Conservation (phyloP, 2,329 filamentous ascomycete genomes). For the Myriosclerotinia scirpicola region DNA sequence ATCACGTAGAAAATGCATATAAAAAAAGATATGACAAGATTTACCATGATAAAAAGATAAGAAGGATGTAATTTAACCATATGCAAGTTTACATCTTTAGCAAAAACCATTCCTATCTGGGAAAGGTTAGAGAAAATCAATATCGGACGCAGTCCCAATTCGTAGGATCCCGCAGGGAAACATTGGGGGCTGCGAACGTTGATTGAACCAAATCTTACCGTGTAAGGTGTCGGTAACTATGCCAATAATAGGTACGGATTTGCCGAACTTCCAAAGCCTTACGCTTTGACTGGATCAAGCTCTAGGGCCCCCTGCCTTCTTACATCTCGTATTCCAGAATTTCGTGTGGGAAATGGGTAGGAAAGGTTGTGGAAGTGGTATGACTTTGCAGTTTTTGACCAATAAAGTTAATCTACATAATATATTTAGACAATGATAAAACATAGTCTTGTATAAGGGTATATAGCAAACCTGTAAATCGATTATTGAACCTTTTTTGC, state of each 20-base stretch:
- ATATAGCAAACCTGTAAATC: slow-evolving; percentile 35
- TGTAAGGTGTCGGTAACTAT: slow-evolving; percentile 6
- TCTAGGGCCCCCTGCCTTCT: slow-evolving; percentile 7
- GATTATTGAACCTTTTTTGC: slow-evolving; percentile 32
- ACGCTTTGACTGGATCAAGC: slow-evolving; percentile 12
- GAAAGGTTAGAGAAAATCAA: slow-evolving; percentile 8
- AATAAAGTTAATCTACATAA: slow-evolving; percentile 12
- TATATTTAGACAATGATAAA: slow-evolving; percentile 13
- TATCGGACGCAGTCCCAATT: slow-evolving; percentile 6
- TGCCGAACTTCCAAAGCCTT: slow-evolving; percentile 13
- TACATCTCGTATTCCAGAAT: slow-evolving; percentile 19
- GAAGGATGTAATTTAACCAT: slow-evolving; percentile 4
- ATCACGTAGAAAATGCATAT: neutral
- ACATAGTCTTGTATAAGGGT: slow-evolving; percentile 27
- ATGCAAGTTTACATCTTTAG: slow-evolving; percentile 8
- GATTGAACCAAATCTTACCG: neutral
- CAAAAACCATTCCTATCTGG: neutral
- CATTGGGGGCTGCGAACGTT: slow-evolving; percentile 11
- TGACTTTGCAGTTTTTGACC: neutral
- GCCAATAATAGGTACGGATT: slow-evolving; percentile 1
- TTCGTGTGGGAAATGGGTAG: neutral
- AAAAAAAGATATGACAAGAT: neutral
- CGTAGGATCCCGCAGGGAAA: slow-evolving; percentile 7
- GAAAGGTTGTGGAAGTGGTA: neutral
- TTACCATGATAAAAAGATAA: neutral